Evolutionary conservation across 306 rosid species (phyloP).

Genomic region (Castanea crenata): DNA sequence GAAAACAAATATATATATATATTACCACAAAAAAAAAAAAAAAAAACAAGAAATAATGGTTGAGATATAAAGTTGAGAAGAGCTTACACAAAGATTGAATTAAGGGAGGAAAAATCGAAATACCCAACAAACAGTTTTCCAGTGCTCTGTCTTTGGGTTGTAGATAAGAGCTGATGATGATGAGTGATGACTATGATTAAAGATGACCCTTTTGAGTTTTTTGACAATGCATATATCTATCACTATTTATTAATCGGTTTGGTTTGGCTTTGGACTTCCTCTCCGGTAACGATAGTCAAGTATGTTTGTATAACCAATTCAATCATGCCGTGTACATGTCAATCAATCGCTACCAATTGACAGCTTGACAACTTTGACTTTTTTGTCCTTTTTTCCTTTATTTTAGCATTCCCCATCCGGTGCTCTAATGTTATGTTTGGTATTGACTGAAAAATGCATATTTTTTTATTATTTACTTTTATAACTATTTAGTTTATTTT

Average conservation of each 20-base stretch:
- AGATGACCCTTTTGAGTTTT: neutral
- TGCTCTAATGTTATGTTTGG: too few relatives aligned
- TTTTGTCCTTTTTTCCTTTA: too few relatives aligned
- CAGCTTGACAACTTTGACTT: too few relatives aligned
- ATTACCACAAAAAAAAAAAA: neutral
- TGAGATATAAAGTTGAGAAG: neutral
- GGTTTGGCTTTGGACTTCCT: neutral
- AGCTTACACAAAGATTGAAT: constrained; percentile 17
- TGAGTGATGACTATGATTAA: neutral
- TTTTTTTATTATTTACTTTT: too few relatives aligned
- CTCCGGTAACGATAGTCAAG: constrained; percentile 12
- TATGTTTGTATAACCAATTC: neutral
- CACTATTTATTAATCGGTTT: constrained; percentile 5
- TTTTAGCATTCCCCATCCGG: too few relatives aligned
- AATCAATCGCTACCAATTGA: too few relatives aligned
- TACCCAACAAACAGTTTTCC: neutral
- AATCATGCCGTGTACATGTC: neutral
- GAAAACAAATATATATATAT: neutral
- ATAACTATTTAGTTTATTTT: too few relatives aligned
- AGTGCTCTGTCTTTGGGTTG: neutral
- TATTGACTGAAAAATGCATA: too few relatives aligned
- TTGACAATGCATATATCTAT: neutral
- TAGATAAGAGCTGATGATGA: neutral
- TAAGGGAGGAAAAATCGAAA: neutral
- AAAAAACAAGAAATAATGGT: neutral